These are phyloP conservation scores for Fusarium abutilonis DNA, from an alignment of 2,329 filamentous ascomycete species.

Conservation along the genomic window DNA sequence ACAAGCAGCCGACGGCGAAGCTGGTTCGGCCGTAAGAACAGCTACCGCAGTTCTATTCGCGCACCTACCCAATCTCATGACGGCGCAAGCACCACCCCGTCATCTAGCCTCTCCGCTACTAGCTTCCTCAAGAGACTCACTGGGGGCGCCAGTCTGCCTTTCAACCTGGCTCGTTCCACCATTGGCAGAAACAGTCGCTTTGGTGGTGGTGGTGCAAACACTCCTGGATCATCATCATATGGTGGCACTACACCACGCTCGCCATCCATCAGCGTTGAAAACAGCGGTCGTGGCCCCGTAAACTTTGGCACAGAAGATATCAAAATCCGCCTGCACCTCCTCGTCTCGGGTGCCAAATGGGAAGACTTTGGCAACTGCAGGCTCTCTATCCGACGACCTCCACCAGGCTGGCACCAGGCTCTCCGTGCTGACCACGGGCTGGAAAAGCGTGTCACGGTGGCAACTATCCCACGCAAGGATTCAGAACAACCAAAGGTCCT, in stretches of 20 bases:
- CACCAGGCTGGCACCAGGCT: constrained; percentile 66
- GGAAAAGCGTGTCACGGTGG: constrained; percentile 87
- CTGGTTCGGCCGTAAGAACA: constrained; percentile 72
- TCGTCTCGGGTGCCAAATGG: constrained; percentile 83
- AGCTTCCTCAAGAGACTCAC: constrained; percentile 85
- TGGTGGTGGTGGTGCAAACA: constrained; percentile 71
- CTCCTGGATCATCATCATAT: constrained; percentile 63
- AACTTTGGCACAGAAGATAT: constrained; percentile 75
- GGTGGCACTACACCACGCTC: constrained; percentile 63
- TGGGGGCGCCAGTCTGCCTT: constrained; percentile 72
- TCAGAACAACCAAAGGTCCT: constrained; percentile 68
- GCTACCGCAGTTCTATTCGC: constrained; percentile 69
- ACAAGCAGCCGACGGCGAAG: constrained; percentile 60
- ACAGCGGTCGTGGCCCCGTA: constrained; percentile 62
- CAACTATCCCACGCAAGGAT: constrained; percentile 72
- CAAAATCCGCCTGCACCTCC: constrained; percentile 85
- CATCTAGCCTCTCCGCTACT: constrained; percentile 72
- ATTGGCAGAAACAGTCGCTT: constrained; percentile 66
- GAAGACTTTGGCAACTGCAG: constrained; percentile 87
- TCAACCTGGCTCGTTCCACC: constrained; percentile 85
- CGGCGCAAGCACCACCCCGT: constrained; percentile 72
- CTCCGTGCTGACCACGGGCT: constrained; percentile 70
- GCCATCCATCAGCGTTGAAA: constrained; percentile 66
- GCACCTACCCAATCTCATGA: constrained; percentile 76
- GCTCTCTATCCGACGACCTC: constrained; percentile 83